Evolutionary conservation across 2,329 filamentous ascomycete genomes (phyloP).

Genomic region (Pestalotiopsis sp.): DNA sequence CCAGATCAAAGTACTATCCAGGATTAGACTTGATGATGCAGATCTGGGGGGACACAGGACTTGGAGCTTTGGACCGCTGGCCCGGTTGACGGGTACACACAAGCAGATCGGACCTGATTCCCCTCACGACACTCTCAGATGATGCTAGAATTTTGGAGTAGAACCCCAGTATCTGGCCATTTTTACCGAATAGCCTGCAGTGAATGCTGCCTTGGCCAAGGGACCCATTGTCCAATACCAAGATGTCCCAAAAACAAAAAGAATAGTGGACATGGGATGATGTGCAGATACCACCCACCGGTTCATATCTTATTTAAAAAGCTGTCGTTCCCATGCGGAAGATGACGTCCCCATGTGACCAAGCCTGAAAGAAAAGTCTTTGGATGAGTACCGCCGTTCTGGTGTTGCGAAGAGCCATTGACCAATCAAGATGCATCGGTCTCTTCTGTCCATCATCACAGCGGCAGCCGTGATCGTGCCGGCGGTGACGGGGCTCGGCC

Average conservation of each 20-base stretch:
- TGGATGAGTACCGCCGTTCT: not conserved
- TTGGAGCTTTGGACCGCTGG: not conserved
- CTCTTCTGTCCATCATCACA: constrained; percentile 1
- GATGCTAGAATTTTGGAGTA: not conserved
- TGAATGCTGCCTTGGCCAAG: not conserved
- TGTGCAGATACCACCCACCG: not conserved
- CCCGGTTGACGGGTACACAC: not conserved
- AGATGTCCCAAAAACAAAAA: not conserved
- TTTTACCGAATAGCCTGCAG: constrained; percentile 6
- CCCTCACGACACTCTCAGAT: not conserved
- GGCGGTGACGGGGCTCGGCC: constrained; percentile 26
- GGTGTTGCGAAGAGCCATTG: not conserved
- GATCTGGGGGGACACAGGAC: not conserved
- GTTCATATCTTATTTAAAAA: constrained; percentile 2
- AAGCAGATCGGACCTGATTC: not conserved
- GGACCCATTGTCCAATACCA: not conserved
- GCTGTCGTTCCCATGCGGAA: not conserved
- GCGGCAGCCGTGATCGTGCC: constrained; percentile 15
- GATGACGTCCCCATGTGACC: not conserved
- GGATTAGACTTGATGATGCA: not conserved
- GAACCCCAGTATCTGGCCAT: not conserved
- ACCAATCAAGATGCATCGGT: constrained; percentile 6
- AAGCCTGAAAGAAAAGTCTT: not conserved
- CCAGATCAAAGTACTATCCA: not conserved
- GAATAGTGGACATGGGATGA: not conserved